Percentiles rank a stretch among this genome's conserved stretches.
phyloP scores from a whole-genome alignment of 2,329 filamentous ascomycete genomes.

The Hypoxylon sp. region DNA sequence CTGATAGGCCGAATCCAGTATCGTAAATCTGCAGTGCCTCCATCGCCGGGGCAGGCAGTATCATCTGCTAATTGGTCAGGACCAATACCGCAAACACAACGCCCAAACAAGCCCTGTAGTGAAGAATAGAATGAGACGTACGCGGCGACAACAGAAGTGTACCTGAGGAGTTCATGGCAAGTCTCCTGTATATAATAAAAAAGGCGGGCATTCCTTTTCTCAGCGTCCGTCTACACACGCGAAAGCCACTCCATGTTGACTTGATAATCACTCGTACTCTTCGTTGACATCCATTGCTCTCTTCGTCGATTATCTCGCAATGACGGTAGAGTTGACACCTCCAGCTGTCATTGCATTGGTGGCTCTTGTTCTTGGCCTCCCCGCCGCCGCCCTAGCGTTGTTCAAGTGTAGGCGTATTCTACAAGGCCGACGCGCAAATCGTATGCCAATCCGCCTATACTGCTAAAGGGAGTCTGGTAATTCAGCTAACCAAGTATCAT shows the following conservation, averaged over 20 bases:
- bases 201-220: neutral
- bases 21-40: neutral
- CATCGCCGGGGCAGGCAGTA: too few relatives aligned
- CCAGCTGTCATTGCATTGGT: neutral
- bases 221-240: neutral
- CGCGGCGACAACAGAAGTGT: too few relatives aligned
- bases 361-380: neutral
- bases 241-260: neutral
- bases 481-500: neutral
- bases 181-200: too few relatives aligned
- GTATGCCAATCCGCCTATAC: neutral
- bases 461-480: neutral
- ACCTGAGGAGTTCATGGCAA: too few relatives aligned
- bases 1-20: neutral
- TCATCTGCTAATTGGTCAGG: too few relatives aligned
- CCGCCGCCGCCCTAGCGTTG: neutral
- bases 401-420: neutral
- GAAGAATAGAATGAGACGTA: too few relatives aligned
- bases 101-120: too few relatives aligned
- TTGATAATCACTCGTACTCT: neutral
- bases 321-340: neutral
- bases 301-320: neutral
- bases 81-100: too few relatives aligned
- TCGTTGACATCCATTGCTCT: neutral
- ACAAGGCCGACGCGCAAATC: neutral